Evolutionary conservation across 805 yeast species (phyloP).

Genomic region (Zygosaccharomyces rouxii): DNA sequence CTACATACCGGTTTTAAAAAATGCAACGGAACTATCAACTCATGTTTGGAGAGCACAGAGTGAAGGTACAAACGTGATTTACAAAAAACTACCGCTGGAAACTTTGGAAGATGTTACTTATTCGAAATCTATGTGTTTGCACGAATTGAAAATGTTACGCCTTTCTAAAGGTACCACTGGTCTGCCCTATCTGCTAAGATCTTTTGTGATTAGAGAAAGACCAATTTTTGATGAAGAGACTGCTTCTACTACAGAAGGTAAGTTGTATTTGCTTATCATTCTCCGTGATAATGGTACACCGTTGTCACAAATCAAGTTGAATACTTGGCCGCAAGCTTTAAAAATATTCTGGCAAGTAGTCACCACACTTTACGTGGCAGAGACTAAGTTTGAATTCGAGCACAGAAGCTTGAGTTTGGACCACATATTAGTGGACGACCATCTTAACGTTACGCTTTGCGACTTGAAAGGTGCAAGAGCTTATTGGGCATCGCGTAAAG

Average conservation of each 20-base stretch:
- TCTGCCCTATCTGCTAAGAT: slow-evolving; percentile 23
- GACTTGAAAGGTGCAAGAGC: slow-evolving; percentile 54
- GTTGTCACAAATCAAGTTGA: slow-evolving; percentile 10
- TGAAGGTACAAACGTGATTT: slow-evolving; percentile 18
- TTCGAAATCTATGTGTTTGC: slow-evolving; percentile 22
- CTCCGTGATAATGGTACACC: slow-evolving; percentile 32
- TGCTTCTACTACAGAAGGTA: slow-evolving; percentile 5
- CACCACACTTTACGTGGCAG: slow-evolving; percentile 47
- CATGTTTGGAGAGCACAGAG: slow-evolving; percentile 22
- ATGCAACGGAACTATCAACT: slow-evolving; percentile 14
- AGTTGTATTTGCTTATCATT: slow-evolving; percentile 20
- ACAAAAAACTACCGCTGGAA: slow-evolving; percentile 22
- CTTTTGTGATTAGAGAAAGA: slow-evolving; percentile 20
- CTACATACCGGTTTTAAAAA: slow-evolving; percentile 12
- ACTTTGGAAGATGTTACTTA: slow-evolving; percentile 17
- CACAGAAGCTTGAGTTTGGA: slow-evolving; percentile 70
- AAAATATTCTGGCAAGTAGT: slow-evolving; percentile 53
- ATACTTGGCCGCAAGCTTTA: slow-evolving; percentile 25
- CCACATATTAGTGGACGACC: slow-evolving; percentile 47
- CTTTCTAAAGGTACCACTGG: slow-evolving; percentile 31
- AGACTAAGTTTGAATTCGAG: slow-evolving; percentile 52
- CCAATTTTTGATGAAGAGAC: slow-evolving; percentile 2
- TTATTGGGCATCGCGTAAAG: slow-evolving; percentile 9
- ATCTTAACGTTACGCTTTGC: slow-evolving; percentile 46
- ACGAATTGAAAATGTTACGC: slow-evolving; percentile 26